These are phyloP conservation scores for Fusarium torulosum DNA, from an alignment of 2,329 filamentous ascomycete genomes.

Conservation along the genomic window DNA sequence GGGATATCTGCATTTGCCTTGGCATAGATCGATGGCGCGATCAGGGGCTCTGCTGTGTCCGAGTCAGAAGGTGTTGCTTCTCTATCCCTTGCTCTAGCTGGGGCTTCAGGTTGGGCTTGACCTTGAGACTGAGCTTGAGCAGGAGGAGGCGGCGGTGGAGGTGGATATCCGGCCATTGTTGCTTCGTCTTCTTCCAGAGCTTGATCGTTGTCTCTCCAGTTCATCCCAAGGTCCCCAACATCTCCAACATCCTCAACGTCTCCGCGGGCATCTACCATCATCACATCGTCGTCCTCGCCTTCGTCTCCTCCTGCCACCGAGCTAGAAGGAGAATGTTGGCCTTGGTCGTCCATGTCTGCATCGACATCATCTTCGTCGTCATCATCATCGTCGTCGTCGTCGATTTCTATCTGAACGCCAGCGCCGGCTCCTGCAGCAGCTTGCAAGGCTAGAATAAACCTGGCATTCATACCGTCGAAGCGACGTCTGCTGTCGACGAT, in stretches of 20 bases:
- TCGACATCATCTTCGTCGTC: slow-evolving; percentile 57
- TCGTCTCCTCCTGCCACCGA: slow-evolving; percentile 57
- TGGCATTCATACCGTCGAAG: slow-evolving; percentile 53
- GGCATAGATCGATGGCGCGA: slow-evolving; percentile 70
- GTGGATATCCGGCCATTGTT: slow-evolving; percentile 78
- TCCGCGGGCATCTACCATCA: slow-evolving; percentile 67
- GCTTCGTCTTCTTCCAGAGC: slow-evolving; percentile 82
- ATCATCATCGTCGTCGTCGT: slow-evolving; percentile 49
- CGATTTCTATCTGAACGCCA: slow-evolving; percentile 49
- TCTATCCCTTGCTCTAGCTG: slow-evolving; percentile 62
- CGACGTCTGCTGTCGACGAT: slow-evolving; percentile 55
- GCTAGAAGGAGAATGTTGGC: slow-evolving; percentile 52
- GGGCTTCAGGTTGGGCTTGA: slow-evolving; percentile 57
- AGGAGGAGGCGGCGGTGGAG: slow-evolving; percentile 72
- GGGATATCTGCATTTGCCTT: slow-evolving; percentile 81
- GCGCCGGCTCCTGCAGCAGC: slow-evolving; percentile 49
- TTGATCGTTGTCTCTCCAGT: slow-evolving; percentile 70
- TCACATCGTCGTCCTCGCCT: slow-evolving; percentile 67
- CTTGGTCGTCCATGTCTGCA: slow-evolving; percentile 58
- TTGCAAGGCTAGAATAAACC: slow-evolving; percentile 55
- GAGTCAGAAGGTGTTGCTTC: slow-evolving; percentile 79
- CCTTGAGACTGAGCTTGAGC: slow-evolving; percentile 62
- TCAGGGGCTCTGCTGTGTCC: slow-evolving; percentile 74
- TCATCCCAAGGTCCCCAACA: slow-evolving; percentile 61
- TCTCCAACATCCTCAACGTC: slow-evolving; percentile 62